Base-by-base conservation (phyloP, 331 rosid genomes). In the Malus hybrid region DNA sequence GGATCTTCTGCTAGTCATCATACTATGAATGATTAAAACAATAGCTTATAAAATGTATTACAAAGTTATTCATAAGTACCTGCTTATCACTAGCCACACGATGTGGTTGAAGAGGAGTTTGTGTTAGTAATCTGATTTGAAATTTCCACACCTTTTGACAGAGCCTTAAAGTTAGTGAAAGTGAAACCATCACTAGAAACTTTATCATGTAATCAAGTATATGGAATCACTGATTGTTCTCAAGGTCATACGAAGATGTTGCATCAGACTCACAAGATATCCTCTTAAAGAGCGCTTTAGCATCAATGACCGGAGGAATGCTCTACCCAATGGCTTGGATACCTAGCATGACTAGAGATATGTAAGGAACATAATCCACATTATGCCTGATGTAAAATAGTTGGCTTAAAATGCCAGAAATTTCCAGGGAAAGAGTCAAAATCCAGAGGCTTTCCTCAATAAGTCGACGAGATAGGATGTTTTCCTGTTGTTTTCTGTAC, bases 91-190 rank as follows among this genome's bases (percentile, higher is more conserved):
- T 81, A 0, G 98, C 96, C 52, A 87, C 87, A 44, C 72, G 75
- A 60, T 19, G 82, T 28, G 87, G 92, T 72, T 87, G 94, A 29
- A 68, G 86, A 76, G 96, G 82, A 64, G 87, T 42, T 22, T 84
- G 93, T 0, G 83, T 76, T 22, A 85, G 88, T 80, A 90, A 84
- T 81, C 93, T 91, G 81, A 80, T 72, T 15, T 97, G 94, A 55
- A 93, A 86, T 81, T 88, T 93, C 97, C 96, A 93, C 60, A 88
- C 97, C 87, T 93, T 93, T 79, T 93, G 98, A 68, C 85, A 90
- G 31, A 93, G 91, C 79, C 97, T 85, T 59, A 93, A 80, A 50
- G 97, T 91, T 74, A 93, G 82, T 15, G 91, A 84, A 72, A 91
- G 80, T 4, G 97, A 80, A 55, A 83, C 79, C 83, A 93, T 84